Conservation (phyloP, 2,329 filamentous ascomycete species). For the Hymenoscyphus linearis region DNA sequence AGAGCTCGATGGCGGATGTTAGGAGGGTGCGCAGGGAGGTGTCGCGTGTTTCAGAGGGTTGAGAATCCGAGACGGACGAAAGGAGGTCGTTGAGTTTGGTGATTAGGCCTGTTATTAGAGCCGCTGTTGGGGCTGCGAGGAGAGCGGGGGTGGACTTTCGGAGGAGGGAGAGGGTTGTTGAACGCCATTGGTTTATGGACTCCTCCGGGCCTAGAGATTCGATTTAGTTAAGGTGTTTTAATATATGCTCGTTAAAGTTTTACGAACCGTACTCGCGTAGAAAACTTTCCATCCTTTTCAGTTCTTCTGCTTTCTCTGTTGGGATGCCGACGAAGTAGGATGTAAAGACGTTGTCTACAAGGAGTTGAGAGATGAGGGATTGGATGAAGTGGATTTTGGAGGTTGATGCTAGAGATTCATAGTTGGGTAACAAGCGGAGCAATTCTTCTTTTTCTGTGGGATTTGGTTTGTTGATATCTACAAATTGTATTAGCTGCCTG, state of each 20-base stretch:
- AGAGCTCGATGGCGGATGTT: slow-evolving; percentile 48
- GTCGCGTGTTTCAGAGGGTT: slow-evolving; percentile 39
- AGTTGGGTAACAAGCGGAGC: slow-evolving; percentile 50
- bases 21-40: slow-evolving; percentile 49
- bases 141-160: slow-evolving; percentile 45
- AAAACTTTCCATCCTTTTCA: slow-evolving; percentile 34
- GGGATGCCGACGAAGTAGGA: slow-evolving; percentile 60
- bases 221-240: slow-evolving; percentile 4
- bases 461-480: slow-evolving; percentile 41
- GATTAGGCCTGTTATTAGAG: slow-evolving; percentile 40
- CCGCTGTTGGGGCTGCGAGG: slow-evolving; percentile 38
- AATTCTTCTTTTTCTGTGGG: slow-evolving; percentile 41
- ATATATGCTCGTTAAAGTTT: not conserved
- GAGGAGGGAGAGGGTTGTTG: slow-evolving; percentile 55
- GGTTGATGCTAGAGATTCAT: slow-evolving; percentile 46
- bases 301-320: slow-evolving; percentile 44
- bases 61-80: slow-evolving; percentile 38
- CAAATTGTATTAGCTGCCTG: slow-evolving; percentile 8
- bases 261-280: slow-evolving; percentile 23
- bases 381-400: slow-evolving; percentile 60
- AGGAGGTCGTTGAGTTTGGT: slow-evolving; percentile 45
- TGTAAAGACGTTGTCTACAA: slow-evolving; percentile 58
- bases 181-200: slow-evolving; percentile 61
- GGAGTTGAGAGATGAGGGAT: slow-evolving; percentile 52
- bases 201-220: slow-evolving; percentile 40